Evolutionary conservation across 495 filamentous ascomycete species (phyloP).

Genomic region (Penicillium taxi): DNA sequence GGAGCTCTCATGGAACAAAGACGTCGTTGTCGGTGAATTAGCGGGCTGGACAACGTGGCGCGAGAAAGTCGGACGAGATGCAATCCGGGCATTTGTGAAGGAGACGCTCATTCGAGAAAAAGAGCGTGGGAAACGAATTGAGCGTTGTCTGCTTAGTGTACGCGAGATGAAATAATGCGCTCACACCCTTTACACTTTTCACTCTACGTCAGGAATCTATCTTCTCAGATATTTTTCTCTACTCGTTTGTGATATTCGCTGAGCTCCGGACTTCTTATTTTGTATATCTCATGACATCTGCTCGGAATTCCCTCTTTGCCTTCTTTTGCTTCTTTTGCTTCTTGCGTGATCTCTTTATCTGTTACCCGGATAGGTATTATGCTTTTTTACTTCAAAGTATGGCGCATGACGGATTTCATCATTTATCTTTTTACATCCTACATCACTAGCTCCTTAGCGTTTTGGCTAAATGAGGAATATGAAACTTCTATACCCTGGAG

Average conservation of each 20-base stretch:
- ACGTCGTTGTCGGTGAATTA: constrained; percentile 82
- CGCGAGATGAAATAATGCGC: constrained; percentile 21
- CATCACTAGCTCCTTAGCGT: constrained; percentile 4
- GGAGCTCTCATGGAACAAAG: constrained; percentile 86
- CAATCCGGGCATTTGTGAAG: constrained; percentile 66
- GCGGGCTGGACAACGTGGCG: constrained; percentile 90
- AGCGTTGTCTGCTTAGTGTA: constrained; percentile 46
- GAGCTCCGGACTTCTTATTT: not conserved
- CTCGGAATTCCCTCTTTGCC: constrained; percentile 7
- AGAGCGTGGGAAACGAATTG: constrained; percentile 71
- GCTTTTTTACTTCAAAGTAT: too few species aligned
- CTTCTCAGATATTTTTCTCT: constrained; percentile 14
- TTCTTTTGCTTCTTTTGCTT: constrained; percentile 4
- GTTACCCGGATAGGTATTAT: too few species aligned
- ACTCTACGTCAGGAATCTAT: constrained; percentile 1
- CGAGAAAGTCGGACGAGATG: constrained; percentile 63
- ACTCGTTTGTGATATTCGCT: too few species aligned
- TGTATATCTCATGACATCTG: constrained; percentile 23
- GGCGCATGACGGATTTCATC: too few species aligned
- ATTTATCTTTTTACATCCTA: constrained; percentile 1
- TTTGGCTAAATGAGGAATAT: constrained; percentile 2
- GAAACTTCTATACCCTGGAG: too few species aligned
- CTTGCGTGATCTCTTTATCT: not conserved
- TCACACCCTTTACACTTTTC: not conserved
- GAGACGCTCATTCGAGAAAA: constrained; percentile 71